These are phyloP conservation scores for Quercus agrifolia DNA, from an alignment of 306 rosid species.

Conservation along the genomic window DNA sequence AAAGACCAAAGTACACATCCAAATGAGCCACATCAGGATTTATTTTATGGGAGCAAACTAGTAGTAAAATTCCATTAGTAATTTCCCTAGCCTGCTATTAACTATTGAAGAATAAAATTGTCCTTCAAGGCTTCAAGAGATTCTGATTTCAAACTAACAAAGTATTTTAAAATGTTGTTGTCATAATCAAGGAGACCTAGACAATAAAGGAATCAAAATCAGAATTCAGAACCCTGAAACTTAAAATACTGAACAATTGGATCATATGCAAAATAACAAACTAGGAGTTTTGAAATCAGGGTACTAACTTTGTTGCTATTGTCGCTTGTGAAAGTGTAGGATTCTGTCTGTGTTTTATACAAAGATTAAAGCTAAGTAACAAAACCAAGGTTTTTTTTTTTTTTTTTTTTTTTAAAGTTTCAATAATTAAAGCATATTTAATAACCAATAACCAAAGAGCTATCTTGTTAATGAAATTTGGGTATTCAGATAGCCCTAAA, in stretches of 20 bases:
- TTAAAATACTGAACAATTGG: background rate
- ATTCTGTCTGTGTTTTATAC: background rate
- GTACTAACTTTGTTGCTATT: background rate
- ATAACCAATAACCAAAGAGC: background rate
- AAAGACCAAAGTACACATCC: too few relatives aligned
- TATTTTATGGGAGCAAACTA: too few relatives aligned
- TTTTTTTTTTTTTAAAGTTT: too few relatives aligned
- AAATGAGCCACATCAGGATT: too few relatives aligned
- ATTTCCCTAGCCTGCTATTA: too few relatives aligned
- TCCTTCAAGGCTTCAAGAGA: too few relatives aligned
- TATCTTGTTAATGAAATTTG: background rate
- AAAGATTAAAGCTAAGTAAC: too few relatives aligned
- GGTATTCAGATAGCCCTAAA: background rate
- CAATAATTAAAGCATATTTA: too few relatives aligned
- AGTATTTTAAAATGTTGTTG: background rate
- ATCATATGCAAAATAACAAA: background rate
- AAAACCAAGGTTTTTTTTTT: too few relatives aligned
- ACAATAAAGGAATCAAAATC: background rate
- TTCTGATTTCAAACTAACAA: too few relatives aligned
- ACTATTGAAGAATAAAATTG: too few relatives aligned
- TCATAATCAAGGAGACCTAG: background rate
- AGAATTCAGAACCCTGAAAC: background rate
- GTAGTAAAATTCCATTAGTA: too few relatives aligned
- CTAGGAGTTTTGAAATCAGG: background rate
- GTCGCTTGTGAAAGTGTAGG: background rate